Conservation (phyloP, 202 grass and related monocot genomes). For the Elaeis oleifera region DNA sequence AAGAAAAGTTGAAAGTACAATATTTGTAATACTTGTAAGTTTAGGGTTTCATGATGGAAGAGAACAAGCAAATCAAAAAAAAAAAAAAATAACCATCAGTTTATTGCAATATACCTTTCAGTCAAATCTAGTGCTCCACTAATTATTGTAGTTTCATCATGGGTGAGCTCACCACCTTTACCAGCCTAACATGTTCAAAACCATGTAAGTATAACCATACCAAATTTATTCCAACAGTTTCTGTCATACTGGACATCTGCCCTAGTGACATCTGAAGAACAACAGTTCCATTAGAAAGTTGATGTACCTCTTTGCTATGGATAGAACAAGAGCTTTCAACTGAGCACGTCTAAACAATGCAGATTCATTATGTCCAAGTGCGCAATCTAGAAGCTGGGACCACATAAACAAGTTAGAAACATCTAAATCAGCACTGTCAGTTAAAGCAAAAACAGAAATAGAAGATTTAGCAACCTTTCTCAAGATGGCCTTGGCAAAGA, state of each 20-base stretch:
- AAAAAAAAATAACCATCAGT: too few relatives aligned
- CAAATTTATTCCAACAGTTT: too few relatives aligned
- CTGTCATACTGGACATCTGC: too few relatives aligned
- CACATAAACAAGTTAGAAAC: constrained; percentile 10
- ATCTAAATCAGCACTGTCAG: constrained; percentile 12
- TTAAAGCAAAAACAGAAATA: constrained; percentile 8
- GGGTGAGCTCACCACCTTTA: constrained; percentile 98
- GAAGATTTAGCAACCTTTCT: too few relatives aligned
- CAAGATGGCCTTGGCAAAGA: too few relatives aligned
- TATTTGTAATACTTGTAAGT: too few relatives aligned
- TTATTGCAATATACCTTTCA: constrained; percentile 53
- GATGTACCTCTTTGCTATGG: constrained; percentile 86
- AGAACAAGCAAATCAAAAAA: too few relatives aligned
- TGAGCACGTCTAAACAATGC: constrained; percentile 98
- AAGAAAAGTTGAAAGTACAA: too few relatives aligned
- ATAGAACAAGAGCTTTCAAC: constrained; percentile 95
- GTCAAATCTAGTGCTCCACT: constrained; percentile 97
- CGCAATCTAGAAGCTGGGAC: constrained; percentile 74
- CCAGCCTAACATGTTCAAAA: constrained; percentile 51
- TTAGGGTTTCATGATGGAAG: too few relatives aligned
- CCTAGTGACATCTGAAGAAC: too few relatives aligned
- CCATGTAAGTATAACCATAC: too few relatives aligned
- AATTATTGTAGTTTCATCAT: constrained; percentile 99
- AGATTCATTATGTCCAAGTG: constrained; percentile 98
- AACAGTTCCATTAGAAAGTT: neutral